A percentile compares a stretch with the other conserved stretches of the same genome.
Evolutionary conservation across 768 basidiomycete species (phyloP).

Genomic region (Panellus pusillus): DNA sequence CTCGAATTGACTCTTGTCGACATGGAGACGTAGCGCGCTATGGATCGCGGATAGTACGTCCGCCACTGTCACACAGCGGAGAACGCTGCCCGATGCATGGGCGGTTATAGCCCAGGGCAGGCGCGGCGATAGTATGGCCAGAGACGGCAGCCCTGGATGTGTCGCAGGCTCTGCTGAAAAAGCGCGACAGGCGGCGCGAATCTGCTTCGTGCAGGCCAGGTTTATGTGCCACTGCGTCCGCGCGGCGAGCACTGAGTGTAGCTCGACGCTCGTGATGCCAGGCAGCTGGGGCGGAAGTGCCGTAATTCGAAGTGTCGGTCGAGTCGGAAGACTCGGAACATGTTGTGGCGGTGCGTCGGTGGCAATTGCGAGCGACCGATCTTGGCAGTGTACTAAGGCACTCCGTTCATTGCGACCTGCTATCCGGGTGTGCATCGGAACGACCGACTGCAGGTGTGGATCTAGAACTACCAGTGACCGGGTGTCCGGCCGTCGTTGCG

Average conservation of each 20-base stretch:
- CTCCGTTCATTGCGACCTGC: too few species aligned
- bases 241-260: conserved; percentile 2
- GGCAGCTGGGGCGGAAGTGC: conserved; percentile 13
- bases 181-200: not conserved
- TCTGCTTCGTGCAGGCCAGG: not conserved
- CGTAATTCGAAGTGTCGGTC: too few species aligned
- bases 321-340: too few species aligned
- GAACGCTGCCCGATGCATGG: conserved; percentile 12
- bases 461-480: too few species aligned
- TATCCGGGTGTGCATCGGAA: too few species aligned
- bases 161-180: conserved; percentile 10
- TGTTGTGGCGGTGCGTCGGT: too few species aligned
- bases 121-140: conserved; percentile 5
- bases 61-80: conserved; percentile 12
- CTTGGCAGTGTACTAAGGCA: too few species aligned
- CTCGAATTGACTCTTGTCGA: conserved; percentile 2
- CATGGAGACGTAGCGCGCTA: conserved; percentile 1
- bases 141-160: conserved; percentile 17
- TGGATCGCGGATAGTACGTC: conserved; percentile 15
- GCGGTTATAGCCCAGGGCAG: conserved; percentile 22
- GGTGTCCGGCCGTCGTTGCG: too few species aligned
- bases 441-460: too few species aligned
- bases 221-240: not conserved
- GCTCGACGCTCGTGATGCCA: not conserved
- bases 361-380: too few species aligned